A percentile compares a stretch with the other conserved stretches of the same genome.
Evolutionary conservation across 768 basidiomycete genomes (phyloP).

Genomic region (Lactarius indigo): DNA sequence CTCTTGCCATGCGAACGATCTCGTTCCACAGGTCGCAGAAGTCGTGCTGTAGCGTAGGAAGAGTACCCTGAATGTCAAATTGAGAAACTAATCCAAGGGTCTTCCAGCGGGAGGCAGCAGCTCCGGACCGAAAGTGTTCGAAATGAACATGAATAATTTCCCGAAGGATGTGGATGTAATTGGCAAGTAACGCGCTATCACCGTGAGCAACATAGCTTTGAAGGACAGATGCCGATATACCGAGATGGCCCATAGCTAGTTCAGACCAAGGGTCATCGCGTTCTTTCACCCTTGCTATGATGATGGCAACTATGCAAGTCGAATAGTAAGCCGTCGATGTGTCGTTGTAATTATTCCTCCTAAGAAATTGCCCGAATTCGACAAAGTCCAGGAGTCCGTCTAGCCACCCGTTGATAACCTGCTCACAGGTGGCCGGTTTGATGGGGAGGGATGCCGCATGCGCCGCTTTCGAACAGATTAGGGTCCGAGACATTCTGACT

Average conservation of each 20-base stretch:
- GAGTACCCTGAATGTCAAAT: background rate
- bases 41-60: constrained; percentile 4
- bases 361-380: background rate
- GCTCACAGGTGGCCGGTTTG: background rate
- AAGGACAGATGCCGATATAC: background rate
- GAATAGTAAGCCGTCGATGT: background rate
- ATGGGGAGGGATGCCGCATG: background rate
- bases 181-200: background rate
- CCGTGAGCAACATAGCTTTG: background rate
- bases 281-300: background rate
- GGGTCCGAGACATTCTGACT: background rate
- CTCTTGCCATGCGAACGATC: background rate
- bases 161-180: background rate
- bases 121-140: background rate
- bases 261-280: background rate
- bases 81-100: background rate
- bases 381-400: background rate
- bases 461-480: background rate
- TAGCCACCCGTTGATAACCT: background rate
- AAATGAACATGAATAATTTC: background rate
- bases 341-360: background rate
- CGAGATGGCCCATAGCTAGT: background rate
- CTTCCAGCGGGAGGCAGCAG: background rate
- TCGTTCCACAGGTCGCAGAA: constrained; percentile 11
- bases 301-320: background rate